These are phyloP conservation scores for Talaromyces ruber DNA, from an alignment of 495 filamentous ascomycete genomes.

Conservation along the genomic window DNA sequence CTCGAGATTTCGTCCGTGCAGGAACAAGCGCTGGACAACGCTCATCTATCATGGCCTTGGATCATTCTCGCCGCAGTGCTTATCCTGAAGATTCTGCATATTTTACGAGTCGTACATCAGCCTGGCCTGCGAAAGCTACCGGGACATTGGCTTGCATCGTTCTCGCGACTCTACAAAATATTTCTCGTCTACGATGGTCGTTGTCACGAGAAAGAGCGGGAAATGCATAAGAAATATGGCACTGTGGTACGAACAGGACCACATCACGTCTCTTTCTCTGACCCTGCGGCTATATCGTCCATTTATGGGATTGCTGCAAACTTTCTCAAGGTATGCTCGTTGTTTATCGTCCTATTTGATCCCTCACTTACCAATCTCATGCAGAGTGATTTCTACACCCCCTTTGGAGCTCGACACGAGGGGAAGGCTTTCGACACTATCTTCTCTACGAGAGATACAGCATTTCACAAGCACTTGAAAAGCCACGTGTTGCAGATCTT, in stretches of 20 bases:
- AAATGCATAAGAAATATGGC: background rate
- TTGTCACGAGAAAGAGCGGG: background rate
- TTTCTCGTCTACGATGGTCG: background rate
- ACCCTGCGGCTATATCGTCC: background rate
- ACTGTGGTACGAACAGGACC: background rate
- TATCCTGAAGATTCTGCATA: background rate
- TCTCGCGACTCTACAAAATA: background rate
- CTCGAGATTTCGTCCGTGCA: background rate
- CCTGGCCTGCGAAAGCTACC: background rate
- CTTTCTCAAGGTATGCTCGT: background rate
- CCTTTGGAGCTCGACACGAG: background rate
- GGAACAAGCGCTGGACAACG: background rate
- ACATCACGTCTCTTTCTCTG: background rate
- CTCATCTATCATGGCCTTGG: background rate
- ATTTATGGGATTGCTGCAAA: background rate
- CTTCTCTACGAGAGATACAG: background rate
- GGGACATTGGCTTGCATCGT: background rate
- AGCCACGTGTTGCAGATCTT: background rate
- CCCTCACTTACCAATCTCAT: background rate
- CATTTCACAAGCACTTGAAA: background rate
- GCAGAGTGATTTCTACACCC: background rate
- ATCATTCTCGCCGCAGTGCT: background rate
- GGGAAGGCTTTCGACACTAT: background rate
- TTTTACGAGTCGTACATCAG: background rate
- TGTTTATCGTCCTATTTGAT: background rate